These are phyloP conservation scores for Paramecium primaurelia DNA, from an alignment of 73 alveolate species.

Conservation along the genomic window DNA sequence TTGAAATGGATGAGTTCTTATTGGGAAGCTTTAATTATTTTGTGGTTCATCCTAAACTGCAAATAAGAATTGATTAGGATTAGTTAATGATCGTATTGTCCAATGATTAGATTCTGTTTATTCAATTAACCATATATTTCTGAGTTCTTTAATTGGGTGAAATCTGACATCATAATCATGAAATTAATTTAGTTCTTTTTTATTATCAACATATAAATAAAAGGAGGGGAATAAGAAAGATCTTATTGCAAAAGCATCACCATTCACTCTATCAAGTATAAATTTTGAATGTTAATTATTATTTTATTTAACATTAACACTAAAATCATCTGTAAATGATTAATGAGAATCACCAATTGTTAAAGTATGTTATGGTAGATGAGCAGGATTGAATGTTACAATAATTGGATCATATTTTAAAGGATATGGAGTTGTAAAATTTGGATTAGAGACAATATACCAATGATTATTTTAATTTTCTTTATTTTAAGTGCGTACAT, in stretches of 20 bases:
- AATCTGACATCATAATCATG: slow-evolving; percentile 33
- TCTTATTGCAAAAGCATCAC: slow-evolving; percentile 22
- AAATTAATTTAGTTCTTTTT: neutral
- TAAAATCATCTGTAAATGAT: slow-evolving; percentile 17
- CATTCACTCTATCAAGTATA: neutral
- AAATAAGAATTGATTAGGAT: neutral
- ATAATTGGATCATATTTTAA: neutral
- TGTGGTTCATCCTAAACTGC: slow-evolving; percentile 8
- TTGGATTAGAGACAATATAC: neutral
- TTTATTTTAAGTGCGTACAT: slow-evolving; percentile 7
- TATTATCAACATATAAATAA: slow-evolving; percentile 25
- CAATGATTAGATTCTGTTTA: neutral
- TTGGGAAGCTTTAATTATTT: neutral
- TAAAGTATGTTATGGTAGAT: neutral
- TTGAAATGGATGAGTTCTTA: slow-evolving; percentile 36
- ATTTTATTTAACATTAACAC: neutral
- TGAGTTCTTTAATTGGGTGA: neutral
- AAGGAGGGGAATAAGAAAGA: neutral
- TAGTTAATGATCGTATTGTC: slow-evolving; percentile 1
- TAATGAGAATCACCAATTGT: neutral
- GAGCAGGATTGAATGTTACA: slow-evolving; percentile 5
- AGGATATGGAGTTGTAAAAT: neutral
- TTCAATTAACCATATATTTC: slow-evolving; percentile 19
- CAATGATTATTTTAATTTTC: neutral
- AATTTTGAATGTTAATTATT: neutral